Evolutionary conservation across 768 basidiomycete genomes (phyloP).

Genomic region (Auricularia sp.): DNA sequence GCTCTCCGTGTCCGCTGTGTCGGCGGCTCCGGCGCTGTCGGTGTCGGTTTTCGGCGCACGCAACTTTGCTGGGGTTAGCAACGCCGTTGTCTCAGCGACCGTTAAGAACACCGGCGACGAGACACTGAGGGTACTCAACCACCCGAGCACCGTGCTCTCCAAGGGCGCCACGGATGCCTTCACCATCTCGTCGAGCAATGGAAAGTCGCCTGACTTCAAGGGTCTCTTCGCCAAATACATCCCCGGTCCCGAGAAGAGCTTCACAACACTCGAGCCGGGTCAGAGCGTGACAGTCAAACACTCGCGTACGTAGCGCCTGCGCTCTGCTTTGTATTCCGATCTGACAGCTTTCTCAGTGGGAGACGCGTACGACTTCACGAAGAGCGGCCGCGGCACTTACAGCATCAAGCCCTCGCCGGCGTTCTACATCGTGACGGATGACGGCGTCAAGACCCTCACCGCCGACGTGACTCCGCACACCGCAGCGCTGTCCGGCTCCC

Average conservation of each 20-base stretch:
- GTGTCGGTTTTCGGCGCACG: conserved; percentile 26
- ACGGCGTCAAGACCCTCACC: conserved; percentile 23
- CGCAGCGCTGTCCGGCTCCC: conserved; percentile 10
- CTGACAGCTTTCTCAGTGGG: conserved; percentile 24
- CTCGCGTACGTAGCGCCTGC: conserved; percentile 3
- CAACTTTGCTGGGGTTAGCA: not conserved
- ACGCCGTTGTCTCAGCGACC: conserved; percentile 23
- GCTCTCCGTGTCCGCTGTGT: conserved; percentile 23
- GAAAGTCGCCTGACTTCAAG: conserved; percentile 29
- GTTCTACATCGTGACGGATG: conserved; percentile 32
- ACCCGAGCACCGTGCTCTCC: conserved; percentile 32
- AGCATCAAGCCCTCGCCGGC: conserved; percentile 30
- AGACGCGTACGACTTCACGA: conserved; percentile 38
- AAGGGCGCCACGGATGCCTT: conserved; percentile 35
- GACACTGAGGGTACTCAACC: conserved; percentile 37
- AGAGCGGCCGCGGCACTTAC: conserved; percentile 32
- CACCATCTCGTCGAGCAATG: conserved; percentile 25
- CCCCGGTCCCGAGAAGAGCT: conserved; percentile 27
- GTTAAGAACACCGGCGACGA: conserved; percentile 41
- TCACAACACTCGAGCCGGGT: conserved; percentile 22
- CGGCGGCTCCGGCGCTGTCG: conserved; percentile 27
- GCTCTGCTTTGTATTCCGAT: not conserved
- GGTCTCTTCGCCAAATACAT: conserved; percentile 32
- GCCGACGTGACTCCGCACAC: conserved; percentile 20
- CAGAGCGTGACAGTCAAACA: conserved; percentile 11